Percentiles rank a stretch among this genome's conserved stretches.
Evolutionary conservation across 176 grass and related monocot species (phyloP).

Genomic region (Oryza nivara): DNA sequence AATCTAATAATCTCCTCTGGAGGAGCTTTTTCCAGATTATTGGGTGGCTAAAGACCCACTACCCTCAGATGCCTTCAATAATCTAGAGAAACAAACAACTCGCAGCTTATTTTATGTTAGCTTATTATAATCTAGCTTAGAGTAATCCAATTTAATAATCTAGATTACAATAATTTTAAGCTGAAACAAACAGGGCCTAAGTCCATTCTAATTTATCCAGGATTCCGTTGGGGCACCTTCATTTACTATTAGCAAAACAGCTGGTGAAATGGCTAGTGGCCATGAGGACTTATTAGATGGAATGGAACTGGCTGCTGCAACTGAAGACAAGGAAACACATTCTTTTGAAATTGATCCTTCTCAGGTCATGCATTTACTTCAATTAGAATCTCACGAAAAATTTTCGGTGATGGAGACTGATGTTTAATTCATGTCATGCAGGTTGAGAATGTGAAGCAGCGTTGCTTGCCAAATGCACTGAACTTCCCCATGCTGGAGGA

Average conservation of each 20-base stretch:
- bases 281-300: slow-evolving; percentile 80
- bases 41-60: too few relatives aligned
- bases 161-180: too few relatives aligned
- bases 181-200: background rate
- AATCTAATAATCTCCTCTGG: too few relatives aligned
- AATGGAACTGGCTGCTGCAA: slow-evolving; percentile 77
- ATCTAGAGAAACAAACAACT: too few relatives aligned
- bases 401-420: slow-evolving; percentile 15
- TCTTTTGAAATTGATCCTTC: slow-evolving; percentile 84
- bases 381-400: background rate
- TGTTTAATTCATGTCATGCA: slow-evolving; percentile 37
- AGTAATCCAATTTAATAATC: too few relatives aligned
- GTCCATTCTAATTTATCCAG: slow-evolving; percentile 45
- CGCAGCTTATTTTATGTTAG: too few relatives aligned
- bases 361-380: slow-evolving; percentile 58
- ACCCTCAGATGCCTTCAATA: too few relatives aligned
- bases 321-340: slow-evolving; percentile 91
- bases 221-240: slow-evolving; percentile 59
- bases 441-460: slow-evolving; percentile 92
- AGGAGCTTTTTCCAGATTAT: too few relatives aligned
- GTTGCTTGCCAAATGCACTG: slow-evolving; percentile 86
- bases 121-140: too few relatives aligned
- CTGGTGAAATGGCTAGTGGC: slow-evolving; percentile 58
- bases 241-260: slow-evolving; percentile 75
- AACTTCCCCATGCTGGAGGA: slow-evolving; percentile 95